phyloP scores from a whole-genome alignment of 441 rosid species.

The Populus hybrid region DNA sequence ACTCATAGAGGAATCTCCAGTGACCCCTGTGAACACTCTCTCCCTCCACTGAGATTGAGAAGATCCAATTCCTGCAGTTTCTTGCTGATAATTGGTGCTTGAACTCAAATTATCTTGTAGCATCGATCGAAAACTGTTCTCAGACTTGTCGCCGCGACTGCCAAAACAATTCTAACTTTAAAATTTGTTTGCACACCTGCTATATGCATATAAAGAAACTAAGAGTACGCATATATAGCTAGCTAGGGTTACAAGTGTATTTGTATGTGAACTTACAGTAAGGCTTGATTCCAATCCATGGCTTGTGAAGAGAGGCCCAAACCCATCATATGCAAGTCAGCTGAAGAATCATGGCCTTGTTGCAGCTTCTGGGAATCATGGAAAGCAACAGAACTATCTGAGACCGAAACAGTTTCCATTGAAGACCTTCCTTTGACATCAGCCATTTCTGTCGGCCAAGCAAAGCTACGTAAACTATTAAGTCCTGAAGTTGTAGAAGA shows the following conservation, averaged over 20 bases:
- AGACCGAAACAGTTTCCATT: conserved; percentile 50
- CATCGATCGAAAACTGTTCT: conserved; percentile 65
- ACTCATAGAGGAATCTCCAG: conserved; percentile 26
- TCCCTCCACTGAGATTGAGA: conserved; percentile 61
- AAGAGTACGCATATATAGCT: not conserved
- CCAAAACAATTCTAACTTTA: conserved; percentile 16
- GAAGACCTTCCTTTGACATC: conserved; percentile 55
- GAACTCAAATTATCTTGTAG: conserved; percentile 64
- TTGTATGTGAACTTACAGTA: conserved; percentile 46
- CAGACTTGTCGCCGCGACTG: conserved; percentile 67
- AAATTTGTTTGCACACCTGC: not conserved
- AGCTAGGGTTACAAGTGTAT: not conserved
- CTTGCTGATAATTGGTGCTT: conserved; percentile 51
- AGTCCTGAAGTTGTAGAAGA: conserved; percentile 59
- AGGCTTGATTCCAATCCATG: conserved; percentile 75
- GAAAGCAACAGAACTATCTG: conserved; percentile 54
- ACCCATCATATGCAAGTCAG: conserved; percentile 74
- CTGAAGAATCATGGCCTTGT: conserved; percentile 30
- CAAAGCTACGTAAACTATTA: conserved; percentile 44
- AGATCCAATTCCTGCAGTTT: conserved; percentile 27
- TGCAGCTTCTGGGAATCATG: conserved; percentile 59
- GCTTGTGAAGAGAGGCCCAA: conserved; percentile 82
- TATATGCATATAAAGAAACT: not conserved
- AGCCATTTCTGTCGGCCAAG: conserved; percentile 55
- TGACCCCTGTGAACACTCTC: conserved; percentile 21